A percentile compares a stretch with the other conserved stretches of the same genome.
Conservation (phyloP, 148 eudicot species). For the Chenopodium quinoa region DNA sequence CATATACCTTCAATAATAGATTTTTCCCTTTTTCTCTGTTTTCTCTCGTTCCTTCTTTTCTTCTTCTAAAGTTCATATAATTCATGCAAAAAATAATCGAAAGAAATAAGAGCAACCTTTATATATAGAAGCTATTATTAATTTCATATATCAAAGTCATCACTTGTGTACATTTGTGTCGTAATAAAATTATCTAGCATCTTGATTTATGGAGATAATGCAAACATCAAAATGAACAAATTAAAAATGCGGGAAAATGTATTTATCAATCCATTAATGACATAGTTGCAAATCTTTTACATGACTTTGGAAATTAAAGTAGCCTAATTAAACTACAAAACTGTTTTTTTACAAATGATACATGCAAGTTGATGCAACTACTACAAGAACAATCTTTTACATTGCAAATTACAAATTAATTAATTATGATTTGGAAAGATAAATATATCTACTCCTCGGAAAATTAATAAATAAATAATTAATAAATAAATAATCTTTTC, state of each 20-base stretch:
- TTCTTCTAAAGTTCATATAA: too few species aligned
- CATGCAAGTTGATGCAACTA: neutral
- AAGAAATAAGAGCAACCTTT: too few species aligned
- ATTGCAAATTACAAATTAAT: neutral
- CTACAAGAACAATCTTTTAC: neutral
- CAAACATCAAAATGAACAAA: neutral
- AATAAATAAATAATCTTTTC: neutral
- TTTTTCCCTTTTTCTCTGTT: too few species aligned
- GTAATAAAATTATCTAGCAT: too few species aligned
- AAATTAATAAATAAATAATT: neutral
- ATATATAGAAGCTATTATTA: too few species aligned
- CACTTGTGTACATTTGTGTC: too few species aligned
- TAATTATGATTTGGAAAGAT: neutral
- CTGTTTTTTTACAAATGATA: neutral
- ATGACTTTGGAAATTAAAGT: neutral
- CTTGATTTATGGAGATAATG: neutral
- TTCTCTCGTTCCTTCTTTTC: too few species aligned
- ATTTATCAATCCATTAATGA: constrained; percentile 14
- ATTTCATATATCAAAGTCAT: too few species aligned
- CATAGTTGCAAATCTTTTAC: neutral
- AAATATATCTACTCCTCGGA: constrained; percentile 27
- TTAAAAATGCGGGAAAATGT: neutral
- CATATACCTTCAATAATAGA: too few species aligned
- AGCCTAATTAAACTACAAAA: constrained; percentile 10
- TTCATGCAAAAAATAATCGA: too few species aligned